Base-by-base conservation (phyloP, 83 land plant genomes). In the Isoetes engelmannii region DNA sequence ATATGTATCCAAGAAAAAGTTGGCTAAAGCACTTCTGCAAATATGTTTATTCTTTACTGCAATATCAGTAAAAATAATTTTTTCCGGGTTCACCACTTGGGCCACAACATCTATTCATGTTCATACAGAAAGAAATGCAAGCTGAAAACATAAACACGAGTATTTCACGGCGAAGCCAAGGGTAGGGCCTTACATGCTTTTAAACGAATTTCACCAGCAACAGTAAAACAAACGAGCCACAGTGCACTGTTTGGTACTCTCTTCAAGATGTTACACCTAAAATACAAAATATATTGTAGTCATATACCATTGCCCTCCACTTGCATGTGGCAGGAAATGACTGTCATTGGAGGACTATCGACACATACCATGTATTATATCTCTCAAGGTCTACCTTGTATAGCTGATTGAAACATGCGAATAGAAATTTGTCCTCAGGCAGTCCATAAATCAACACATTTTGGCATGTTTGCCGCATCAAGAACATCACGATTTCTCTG, bases 371-470 rank as follows among this genome's bases (percentile, higher is more conserved):
- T 10, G 97, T 81, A 42, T 68, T 77, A 53, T 91, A 89, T n/a
- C 91, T 85, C 18, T 85, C 99, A 43, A 97, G 95, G 77, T 95
- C 99, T 91, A 95, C 91, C 78, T 95, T 95, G 81, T 95, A 95
- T 6, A 95, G 75, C 75, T 95, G 99, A 75, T 91, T 95, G 79
- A 95, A 95, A 75, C 99, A 95, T 6, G 94, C 97, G 82, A 95
- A 95, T 6, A 95, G 59, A 61, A 95, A 95, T 69, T 91, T 95
- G 65, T 85, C 89, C 63, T 92, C 94, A 3, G 99, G 99, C 59
- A 95, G 76, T 7, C 94, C 94, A 79, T 95, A 95, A n/a, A 77
- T 91, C 99, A 59, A 97, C 83, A 43, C 99, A 81, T 71, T 85
- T 92, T 61, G 73, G 97, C 55, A 76, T 83, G 75, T 83, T 84